These are phyloP conservation scores for Saccharomyces hybrid DNA, from an alignment of 1,139 yeast genomes.

Conservation along the genomic window DNA sequence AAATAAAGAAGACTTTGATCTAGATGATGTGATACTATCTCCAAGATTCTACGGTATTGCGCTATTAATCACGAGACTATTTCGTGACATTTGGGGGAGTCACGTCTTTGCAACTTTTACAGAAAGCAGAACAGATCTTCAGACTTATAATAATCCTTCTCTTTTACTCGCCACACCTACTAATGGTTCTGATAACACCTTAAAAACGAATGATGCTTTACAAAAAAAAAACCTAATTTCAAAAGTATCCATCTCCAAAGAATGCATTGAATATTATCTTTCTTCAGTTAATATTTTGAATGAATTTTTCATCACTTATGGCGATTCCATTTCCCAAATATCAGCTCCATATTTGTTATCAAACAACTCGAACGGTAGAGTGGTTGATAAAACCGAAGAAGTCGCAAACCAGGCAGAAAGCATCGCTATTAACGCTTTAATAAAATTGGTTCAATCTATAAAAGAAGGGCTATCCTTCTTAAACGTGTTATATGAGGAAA, in stretches of 20 bases:
- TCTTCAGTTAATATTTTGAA: slow-evolving; percentile 54
- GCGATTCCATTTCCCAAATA: slow-evolving; percentile 59
- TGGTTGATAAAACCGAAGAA: slow-evolving; percentile 34
- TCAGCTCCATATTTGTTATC: slow-evolving; percentile 35
- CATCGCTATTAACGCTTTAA: slow-evolving; percentile 73
- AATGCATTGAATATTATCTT: slow-evolving; percentile 55
- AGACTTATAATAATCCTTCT: background rate
- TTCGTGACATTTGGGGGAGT: slow-evolving; percentile 70
- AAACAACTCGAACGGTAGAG: slow-evolving; percentile 12
- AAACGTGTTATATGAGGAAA: slow-evolving; percentile 73
- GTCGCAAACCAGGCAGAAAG: slow-evolving; percentile 82
- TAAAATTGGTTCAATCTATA: slow-evolving; percentile 67
- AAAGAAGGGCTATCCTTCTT: slow-evolving; percentile 88
- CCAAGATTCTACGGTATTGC: slow-evolving; percentile 90
- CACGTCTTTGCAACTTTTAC: slow-evolving; percentile 46
- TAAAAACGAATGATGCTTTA: slow-evolving; percentile 7
- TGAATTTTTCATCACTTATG: slow-evolving; percentile 48
- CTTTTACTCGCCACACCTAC: slow-evolving; percentile 15
- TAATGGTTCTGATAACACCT: slow-evolving; percentile 11
- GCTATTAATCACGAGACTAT: slow-evolving; percentile 65
- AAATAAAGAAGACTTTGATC: slow-evolving; percentile 20
- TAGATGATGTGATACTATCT: slow-evolving; percentile 76
- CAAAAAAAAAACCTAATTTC: slow-evolving; percentile 20
- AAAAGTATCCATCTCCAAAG: slow-evolving; percentile 38
- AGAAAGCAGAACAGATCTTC: background rate